These are phyloP conservation scores for Peronospora tabacina DNA, from an alignment of 352 stramenopile species.

Conservation along the genomic window DNA sequence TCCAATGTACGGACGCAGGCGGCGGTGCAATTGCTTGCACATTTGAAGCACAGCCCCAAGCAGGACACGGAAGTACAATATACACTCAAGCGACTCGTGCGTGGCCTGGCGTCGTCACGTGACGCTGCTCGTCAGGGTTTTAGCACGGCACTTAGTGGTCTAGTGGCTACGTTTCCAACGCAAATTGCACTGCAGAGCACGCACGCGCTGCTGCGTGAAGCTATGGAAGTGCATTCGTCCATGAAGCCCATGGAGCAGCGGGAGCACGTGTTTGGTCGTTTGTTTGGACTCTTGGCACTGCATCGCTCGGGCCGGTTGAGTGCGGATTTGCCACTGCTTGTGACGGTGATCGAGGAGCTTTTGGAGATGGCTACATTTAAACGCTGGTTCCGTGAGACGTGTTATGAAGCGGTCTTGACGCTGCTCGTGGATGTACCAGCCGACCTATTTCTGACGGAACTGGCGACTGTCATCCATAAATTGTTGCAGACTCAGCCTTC, in stretches of 20 bases:
- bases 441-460: constrained; percentile 39
- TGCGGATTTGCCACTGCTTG: constrained; percentile 30
- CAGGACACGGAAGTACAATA: constrained; percentile 67
- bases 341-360: constrained; percentile 62
- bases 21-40: constrained; percentile 46
- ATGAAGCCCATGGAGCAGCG: constrained; percentile 91
- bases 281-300: constrained; percentile 84
- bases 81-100: constrained; percentile 87
- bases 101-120: constrained; percentile 82
- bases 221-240: constrained; percentile 71
- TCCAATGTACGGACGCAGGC: constrained; percentile 43
- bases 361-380: constrained; percentile 81
- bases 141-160: constrained; percentile 65
- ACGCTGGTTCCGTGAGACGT: constrained; percentile 81
- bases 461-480: constrained; percentile 21
- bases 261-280: constrained; percentile 87
- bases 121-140: constrained; percentile 87
- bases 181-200: constrained; percentile 41
- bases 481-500: constrained; percentile 29
- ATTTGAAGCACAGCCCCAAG: constrained; percentile 33
- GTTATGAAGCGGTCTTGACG: constrained; percentile 57
- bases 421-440: constrained; percentile 45
- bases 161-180: constrained; percentile 49
- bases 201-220: constrained; percentile 48
- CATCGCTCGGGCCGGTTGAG: constrained; percentile 64